Evolutionary conservation across 2,329 filamentous ascomycete species (phyloP).

Genomic region (Teratosphaeriaceae sp.): DNA sequence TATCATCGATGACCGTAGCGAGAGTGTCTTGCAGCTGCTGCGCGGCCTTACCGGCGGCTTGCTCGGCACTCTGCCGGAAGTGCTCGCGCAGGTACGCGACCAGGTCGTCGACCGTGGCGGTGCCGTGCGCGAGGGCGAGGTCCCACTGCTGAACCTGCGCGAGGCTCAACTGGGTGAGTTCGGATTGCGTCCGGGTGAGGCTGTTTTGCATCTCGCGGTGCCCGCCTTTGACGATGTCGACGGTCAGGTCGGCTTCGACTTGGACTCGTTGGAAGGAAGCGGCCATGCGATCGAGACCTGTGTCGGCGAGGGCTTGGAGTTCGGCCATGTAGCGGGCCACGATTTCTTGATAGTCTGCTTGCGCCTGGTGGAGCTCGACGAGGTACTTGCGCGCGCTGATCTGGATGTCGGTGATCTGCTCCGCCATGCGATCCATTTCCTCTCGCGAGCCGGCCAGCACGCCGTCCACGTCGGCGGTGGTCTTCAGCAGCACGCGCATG

Average conservation of each 20-base stretch:
- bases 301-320: neutral
- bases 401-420: slow-evolving; percentile 6
- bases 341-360: slow-evolving; percentile 8
- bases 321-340: slow-evolving; percentile 7
- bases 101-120: neutral
- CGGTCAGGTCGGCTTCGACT: slow-evolving; percentile 1
- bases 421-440: slow-evolving; percentile 11
- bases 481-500: slow-evolving; percentile 8
- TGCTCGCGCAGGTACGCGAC: neutral
- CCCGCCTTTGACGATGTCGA: neutral
- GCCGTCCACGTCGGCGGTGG: neutral
- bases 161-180: neutral
- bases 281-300: neutral
- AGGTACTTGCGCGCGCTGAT: slow-evolving; percentile 11
- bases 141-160: neutral
- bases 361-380: slow-evolving; percentile 10
- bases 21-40: neutral
- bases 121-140: neutral
- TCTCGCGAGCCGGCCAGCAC: slow-evolving; percentile 10
- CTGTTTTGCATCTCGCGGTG: neutral
- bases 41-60: neutral
- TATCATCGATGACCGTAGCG: neutral
- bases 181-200: neutral
- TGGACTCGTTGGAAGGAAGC: slow-evolving; percentile 1
- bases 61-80: neutral